phyloP scores from a whole-genome alignment of 257 asterid species.

The Anisodus tanguticus region DNA sequence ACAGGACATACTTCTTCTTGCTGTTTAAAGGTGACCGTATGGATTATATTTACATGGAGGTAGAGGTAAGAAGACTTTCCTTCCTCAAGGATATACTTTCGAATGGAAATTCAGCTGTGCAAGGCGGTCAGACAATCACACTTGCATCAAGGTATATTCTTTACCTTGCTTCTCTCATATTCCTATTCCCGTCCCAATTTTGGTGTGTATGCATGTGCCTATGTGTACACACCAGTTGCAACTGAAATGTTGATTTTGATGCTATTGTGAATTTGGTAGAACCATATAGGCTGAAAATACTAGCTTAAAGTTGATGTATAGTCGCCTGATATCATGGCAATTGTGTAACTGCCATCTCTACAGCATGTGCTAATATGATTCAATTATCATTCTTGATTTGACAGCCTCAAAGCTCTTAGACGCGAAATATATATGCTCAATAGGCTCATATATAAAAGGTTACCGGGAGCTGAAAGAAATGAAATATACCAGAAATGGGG shows the following conservation, averaged over 20 bases:
- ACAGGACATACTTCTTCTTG: constrained; percentile 59
- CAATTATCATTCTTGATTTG: constrained; percentile 21
- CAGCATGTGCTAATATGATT: background rate
- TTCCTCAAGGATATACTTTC: constrained; percentile 51
- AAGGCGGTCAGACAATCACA: constrained; percentile 49
- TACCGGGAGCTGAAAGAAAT: constrained; percentile 44
- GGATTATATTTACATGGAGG: constrained; percentile 62
- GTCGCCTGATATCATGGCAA: background rate
- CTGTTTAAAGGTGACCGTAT: constrained; percentile 55
- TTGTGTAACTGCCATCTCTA: constrained; percentile 1
- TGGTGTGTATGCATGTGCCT: background rate
- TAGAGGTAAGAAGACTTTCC: constrained; percentile 54
- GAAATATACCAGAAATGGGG: constrained; percentile 54
- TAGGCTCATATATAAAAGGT: constrained; percentile 48
- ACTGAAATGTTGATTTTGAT: background rate
- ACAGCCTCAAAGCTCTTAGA: constrained; percentile 51
- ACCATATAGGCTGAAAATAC: background rate
- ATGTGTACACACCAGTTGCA: background rate
- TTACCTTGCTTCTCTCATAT: background rate
- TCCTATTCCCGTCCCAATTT: background rate
- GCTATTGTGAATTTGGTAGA: background rate
- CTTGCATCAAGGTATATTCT: constrained; percentile 46
- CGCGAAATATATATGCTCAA: constrained; percentile 52
- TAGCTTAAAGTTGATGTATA: background rate
- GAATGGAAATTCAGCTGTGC: constrained; percentile 45